Evolutionary conservation across 331 rosid genomes (phyloP).

Genomic region (Acacia concinna): DNA sequence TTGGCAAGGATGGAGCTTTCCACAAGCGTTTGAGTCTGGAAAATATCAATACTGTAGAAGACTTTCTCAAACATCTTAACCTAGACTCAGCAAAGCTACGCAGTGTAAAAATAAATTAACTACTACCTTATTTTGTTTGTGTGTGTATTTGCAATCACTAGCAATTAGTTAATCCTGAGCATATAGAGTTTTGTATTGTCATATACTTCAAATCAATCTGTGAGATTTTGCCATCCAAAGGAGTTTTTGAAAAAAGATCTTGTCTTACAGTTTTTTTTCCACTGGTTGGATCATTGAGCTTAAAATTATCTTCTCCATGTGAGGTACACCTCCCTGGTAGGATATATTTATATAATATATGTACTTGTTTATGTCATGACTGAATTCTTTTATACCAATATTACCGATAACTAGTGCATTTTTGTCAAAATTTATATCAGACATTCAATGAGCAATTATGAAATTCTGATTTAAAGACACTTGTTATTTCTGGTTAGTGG

Average conservation of each 20-base stretch:
- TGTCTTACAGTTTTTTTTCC: background rate
- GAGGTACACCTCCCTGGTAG: conserved; percentile 13
- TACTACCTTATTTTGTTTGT: background rate
- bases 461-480: conserved; percentile 20
- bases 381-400: background rate
- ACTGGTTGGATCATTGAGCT: background rate
- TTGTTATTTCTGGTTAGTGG: background rate
- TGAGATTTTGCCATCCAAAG: conserved; percentile 18
- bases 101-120: conserved; percentile 52
- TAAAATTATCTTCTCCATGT: conserved; percentile 21
- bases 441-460: background rate
- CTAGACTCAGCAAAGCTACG: conserved; percentile 79
- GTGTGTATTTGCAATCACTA: background rate
- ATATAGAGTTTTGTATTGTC: conserved; percentile 2
- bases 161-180: background rate
- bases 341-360: background rate
- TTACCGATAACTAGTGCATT: background rate
- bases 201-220: background rate
- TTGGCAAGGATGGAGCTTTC: conserved; percentile 98
- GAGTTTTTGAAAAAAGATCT: background rate
- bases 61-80: conserved; percentile 78
- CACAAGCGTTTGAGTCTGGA: conserved; percentile 84
- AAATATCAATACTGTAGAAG: conserved; percentile 65
- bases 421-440: conserved; percentile 1
- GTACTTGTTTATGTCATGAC: background rate